These are phyloP conservation scores for Melampsora occidentalis DNA, from an alignment of 1,284 basidiomycete genomes.

Conservation along the genomic window DNA sequence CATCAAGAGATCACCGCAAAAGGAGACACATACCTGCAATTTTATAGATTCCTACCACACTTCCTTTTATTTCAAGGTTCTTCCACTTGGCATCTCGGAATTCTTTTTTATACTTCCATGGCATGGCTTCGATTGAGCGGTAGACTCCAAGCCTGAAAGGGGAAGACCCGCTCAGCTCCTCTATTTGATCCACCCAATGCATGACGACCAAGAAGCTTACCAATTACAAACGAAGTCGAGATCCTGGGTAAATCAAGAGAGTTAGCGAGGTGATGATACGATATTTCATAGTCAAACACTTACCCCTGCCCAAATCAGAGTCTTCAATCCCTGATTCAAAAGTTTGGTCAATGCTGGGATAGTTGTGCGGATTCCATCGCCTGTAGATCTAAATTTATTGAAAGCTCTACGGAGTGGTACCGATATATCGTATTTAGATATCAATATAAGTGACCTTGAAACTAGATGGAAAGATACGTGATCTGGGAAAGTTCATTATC, in stretches of 20 bases:
- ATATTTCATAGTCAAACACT: neutral
- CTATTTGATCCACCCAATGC: neutral
- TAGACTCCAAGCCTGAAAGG: conserved; percentile 28
- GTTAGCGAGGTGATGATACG: neutral
- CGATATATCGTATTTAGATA: no score
- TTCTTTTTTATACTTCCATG: conserved; percentile 26
- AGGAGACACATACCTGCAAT: conserved; percentile 10
- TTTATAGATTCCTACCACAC: conserved; percentile 26
- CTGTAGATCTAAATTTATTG: conserved; percentile 28
- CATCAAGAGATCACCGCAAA: neutral
- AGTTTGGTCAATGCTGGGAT: conserved; percentile 33
- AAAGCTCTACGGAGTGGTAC: neutral
- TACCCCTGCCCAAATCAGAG: conserved; percentile 44
- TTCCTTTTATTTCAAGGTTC: conserved; percentile 10
- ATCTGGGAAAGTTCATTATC: neutral
- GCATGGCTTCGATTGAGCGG: conserved; percentile 30
- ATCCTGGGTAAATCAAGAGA: conserved; percentile 17
- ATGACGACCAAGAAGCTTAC: neutral
- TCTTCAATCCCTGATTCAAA: conserved; percentile 36
- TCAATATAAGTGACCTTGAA: no score
- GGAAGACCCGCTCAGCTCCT: neutral
- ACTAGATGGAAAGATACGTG: no score
- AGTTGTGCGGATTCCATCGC: conserved; percentile 27
- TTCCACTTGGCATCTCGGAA: conserved; percentile 32
- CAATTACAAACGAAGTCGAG: conserved; percentile 40